phyloP scores from a whole-genome alignment of 805 yeast species.

The Candida cerambycidarum region DNA sequence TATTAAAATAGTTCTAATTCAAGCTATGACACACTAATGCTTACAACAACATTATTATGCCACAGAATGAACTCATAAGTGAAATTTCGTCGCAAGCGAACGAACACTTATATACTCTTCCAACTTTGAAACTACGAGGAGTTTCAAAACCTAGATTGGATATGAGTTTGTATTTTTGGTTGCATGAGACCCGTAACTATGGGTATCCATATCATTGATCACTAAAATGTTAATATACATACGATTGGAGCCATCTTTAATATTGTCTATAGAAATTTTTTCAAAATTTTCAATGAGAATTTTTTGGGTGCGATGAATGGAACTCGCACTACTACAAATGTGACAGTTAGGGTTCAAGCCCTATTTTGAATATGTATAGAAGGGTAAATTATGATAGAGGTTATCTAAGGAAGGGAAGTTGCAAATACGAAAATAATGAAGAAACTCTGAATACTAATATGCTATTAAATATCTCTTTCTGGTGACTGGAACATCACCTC shows the following conservation, averaged over 20 bases:
- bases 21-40: background rate
- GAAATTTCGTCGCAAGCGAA: background rate
- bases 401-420: too few species aligned
- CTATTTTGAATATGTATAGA: too few species aligned
- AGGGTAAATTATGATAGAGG: too few species aligned
- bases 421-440: too few species aligned
- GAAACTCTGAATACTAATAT: too few species aligned
- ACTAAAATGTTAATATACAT: constrained; percentile 45
- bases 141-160: background rate
- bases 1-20: background rate
- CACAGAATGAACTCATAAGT: constrained; percentile 1
- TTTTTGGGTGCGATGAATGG: background rate
- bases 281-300: constrained; percentile 4
- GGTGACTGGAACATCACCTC: background rate
- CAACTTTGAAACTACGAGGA: background rate
- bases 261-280: constrained; percentile 1
- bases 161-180: constrained; percentile 6
- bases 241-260: constrained; percentile 85
- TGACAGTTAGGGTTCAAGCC: background rate
- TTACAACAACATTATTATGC: background rate
- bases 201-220: constrained; percentile 28
- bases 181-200: constrained; percentile 31
- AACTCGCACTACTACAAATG: background rate
- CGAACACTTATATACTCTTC: constrained; percentile 1
- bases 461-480: background rate